Evolutionary conservation across 495 filamentous ascomycete species (phyloP).

Genomic region (Melanomma pulvis-pyrius): DNA sequence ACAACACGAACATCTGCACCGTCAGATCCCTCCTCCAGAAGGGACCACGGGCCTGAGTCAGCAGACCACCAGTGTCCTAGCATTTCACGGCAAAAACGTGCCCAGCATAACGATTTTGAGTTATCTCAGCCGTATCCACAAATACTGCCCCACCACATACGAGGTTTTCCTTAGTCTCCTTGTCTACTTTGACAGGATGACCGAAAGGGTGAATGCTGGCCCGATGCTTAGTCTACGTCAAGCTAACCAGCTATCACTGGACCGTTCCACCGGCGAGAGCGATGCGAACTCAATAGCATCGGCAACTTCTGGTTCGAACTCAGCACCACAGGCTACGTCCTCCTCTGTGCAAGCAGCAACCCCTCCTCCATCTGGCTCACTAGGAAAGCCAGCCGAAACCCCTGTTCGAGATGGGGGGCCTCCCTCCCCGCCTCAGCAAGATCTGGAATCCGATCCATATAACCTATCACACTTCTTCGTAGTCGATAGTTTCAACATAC

Average conservation of each 20-base stretch:
- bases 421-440: constrained; percentile 32
- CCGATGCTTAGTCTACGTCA: constrained; percentile 55
- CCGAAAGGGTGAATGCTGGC: constrained; percentile 87
- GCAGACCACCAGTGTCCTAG: constrained; percentile 86
- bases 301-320: neutral
- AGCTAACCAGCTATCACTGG: constrained; percentile 45
- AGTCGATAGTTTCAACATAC: constrained; percentile 99
- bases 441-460: constrained; percentile 54
- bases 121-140: constrained; percentile 95
- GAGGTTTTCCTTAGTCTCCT: constrained; percentile 95
- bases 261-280: constrained; percentile 34
- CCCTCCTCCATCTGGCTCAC: constrained; percentile 47
- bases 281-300: constrained; percentile 35
- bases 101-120: constrained; percentile 96
- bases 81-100: constrained; percentile 99
- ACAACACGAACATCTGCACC: constrained; percentile 81
- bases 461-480: constrained; percentile 84
- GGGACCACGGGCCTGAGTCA: constrained; percentile 68
- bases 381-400: constrained; percentile 43
- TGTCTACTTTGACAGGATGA: constrained; percentile 99
- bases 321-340: constrained; percentile 17
- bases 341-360: constrained; percentile 40
- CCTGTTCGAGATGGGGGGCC: constrained; percentile 37
- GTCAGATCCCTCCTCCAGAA: constrained; percentile 68
- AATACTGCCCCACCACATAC: constrained; percentile 98